Base-by-base conservation (phyloP, 805 yeast species). In the Lipomyces mesembrius region DNA sequence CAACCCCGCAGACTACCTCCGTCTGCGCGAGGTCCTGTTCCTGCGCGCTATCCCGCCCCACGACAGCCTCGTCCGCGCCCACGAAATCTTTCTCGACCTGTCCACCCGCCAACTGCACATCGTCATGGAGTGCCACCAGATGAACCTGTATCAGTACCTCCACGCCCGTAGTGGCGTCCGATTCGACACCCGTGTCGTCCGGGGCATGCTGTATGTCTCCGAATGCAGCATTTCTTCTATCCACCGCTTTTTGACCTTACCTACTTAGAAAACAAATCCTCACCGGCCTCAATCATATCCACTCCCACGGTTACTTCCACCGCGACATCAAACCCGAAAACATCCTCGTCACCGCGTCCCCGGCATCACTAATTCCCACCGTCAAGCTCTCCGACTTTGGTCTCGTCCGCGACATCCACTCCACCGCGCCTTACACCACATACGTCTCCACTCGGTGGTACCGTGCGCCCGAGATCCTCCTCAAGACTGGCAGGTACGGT, bases 381-480 rank as follows among this genome's bases (percentile, higher is more conserved):
- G 81, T 93, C 66, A 94, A 94, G 78, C 83, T 94, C 65, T 97
- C 97, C 2, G 99, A 94, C 88, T 94, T 94, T 81, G 98, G 98
- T 63, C 81, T 93, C 55, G 96, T 97, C 0, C 83, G 97, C 67
- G 84, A 90, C 1, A 77, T 89, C 46, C 90, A 90, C 0, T 81
- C 86, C 49, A 84, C 85, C 0, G 69, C 60, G 7, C 87, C 86
- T 62, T 82, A 91, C 75, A 90, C 98, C 0, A 85, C 92, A 0
- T 94, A 93, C 75, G 98, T 94, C 22, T 97, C 96, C 1, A 94
- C 98, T 1, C 81, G 98, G 69, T 94, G 99, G 99, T 94, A 94
- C 77, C 82, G 98, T 63, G 93, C 98, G 0, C 99, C 99, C 0
- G 99, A 94, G 75, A 80, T 94, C 62, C 79, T 94, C 20, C 68